Evolutionary conservation across 768 basidiomycete species (phyloP).

Genomic region (Termitomyces heimii): DNA sequence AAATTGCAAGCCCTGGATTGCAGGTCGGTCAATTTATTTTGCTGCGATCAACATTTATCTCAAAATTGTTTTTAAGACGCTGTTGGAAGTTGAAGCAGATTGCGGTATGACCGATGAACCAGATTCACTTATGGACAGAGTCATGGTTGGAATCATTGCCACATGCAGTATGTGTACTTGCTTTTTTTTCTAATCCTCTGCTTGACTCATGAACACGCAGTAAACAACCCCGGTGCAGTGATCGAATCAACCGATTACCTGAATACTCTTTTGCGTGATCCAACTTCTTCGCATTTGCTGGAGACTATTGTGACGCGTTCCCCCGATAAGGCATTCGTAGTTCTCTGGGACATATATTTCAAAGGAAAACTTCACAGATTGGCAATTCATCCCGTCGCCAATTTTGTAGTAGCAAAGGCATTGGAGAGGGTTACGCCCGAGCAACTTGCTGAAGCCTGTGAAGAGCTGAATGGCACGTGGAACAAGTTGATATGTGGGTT

Average conservation of each 20-base stretch:
- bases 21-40: conserved; percentile 40
- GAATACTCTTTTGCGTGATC: conserved; percentile 74
- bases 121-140: conserved; percentile 76
- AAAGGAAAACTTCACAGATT: conserved; percentile 64
- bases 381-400: conserved; percentile 85
- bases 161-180: conserved; percentile 43
- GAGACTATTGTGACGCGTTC: conserved; percentile 69
- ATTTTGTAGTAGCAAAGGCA: conserved; percentile 86
- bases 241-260: conserved; percentile 72
- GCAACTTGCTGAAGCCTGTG: conserved; percentile 48
- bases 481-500: conserved; percentile 66
- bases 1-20: conserved; percentile 72
- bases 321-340: conserved; percentile 52
- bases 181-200: background rate
- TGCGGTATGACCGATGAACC: conserved; percentile 48
- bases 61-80: conserved; percentile 43
- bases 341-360: conserved; percentile 79
- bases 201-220: conserved; percentile 22
- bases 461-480: conserved; percentile 57
- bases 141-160: conserved; percentile 72
- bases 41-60: conserved; percentile 6
- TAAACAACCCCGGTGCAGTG: conserved; percentile 24
- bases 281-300: conserved; percentile 86
- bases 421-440: conserved; percentile 52
- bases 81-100: conserved; percentile 79